phyloP scores from a whole-genome alignment of 139 green algal species.

The Chlorella sp. region DNA sequence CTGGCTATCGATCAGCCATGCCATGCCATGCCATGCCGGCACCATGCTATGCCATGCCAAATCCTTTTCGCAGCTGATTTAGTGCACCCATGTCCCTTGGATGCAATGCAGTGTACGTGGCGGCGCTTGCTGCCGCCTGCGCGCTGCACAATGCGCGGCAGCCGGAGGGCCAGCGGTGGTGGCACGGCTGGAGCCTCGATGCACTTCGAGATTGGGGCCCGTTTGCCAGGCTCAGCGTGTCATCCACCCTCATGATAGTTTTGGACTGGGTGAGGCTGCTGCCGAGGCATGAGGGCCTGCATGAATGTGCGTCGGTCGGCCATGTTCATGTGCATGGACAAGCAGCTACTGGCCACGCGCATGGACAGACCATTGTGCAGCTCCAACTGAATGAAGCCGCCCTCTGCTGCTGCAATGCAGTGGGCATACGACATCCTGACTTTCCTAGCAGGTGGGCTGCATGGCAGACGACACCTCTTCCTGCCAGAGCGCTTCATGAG shows the following conservation, averaged over 20 bases:
- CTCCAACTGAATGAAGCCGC: too few species aligned
- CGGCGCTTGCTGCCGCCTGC: background rate
- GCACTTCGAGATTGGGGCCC: slow-evolving; percentile 15
- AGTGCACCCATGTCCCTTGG: too few species aligned
- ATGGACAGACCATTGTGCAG: background rate
- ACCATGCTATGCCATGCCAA: too few species aligned
- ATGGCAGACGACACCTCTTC: background rate
- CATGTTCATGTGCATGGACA: too few species aligned
- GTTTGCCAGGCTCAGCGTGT: background rate
- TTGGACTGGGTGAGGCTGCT: slow-evolving; percentile 29
- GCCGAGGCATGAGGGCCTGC: too few species aligned
- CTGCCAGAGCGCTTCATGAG: too few species aligned
- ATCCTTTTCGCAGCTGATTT: too few species aligned
- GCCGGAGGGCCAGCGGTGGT: background rate
- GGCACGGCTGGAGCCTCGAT: slow-evolving; percentile 1
- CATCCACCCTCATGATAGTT: slow-evolving; percentile 26
- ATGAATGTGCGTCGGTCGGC: too few species aligned
- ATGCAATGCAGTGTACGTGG: background rate
- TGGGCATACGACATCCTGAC: slow-evolving; percentile 23
- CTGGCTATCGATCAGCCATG: too few species aligned
- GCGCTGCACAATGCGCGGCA: slow-evolving; percentile 16
- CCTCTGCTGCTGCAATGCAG: background rate
- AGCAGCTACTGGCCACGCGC: too few species aligned
- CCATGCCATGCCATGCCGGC: too few species aligned
- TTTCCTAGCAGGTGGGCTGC: slow-evolving; percentile 10